A percentile compares a stretch with the other conserved stretches of the same genome.
Conservation (phyloP, 2,329 filamentous ascomycete genomes). For the Talaromyces atroroseus region DNA sequence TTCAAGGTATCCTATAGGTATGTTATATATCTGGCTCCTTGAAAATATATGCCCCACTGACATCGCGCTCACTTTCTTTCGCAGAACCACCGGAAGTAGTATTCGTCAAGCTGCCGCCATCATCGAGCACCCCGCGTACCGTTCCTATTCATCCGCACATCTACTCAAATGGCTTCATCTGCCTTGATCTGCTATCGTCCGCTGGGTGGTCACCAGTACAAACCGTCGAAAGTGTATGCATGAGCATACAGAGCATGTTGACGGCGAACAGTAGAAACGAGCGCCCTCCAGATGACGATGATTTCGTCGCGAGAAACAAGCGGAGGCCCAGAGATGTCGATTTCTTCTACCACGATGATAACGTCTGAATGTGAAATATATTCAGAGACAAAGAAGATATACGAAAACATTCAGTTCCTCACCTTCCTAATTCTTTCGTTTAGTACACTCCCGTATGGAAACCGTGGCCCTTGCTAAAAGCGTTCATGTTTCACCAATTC, state of each 20-base stretch:
- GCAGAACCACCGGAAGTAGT: conserved; percentile 91
- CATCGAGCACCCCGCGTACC: conserved; percentile 41
- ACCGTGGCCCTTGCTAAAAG: too few relatives aligned
- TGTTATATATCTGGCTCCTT: conserved; percentile 14
- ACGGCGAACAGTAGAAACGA: conserved; percentile 92
- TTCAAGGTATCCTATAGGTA: conserved; percentile 83
- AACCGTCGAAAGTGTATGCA: conserved; percentile 93
- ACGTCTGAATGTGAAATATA: conserved; percentile 47
- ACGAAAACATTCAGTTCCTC: neutral
- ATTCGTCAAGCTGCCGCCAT: conserved; percentile 59
- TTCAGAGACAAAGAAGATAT: neutral
- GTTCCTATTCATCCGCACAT: conserved; percentile 97
- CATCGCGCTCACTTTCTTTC: neutral
- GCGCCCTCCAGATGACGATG: conserved; percentile 80
- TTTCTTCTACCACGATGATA: conserved; percentile 91
- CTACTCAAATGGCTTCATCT: conserved; percentile 98
- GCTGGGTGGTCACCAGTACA: conserved; percentile 96
- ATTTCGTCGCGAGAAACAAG: conserved; percentile 77
- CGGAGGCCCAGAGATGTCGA: conserved; percentile 80
- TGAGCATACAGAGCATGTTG: conserved; percentile 97
- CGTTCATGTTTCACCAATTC: too few relatives aligned
- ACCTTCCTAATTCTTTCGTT: neutral
- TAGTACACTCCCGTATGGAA: neutral
- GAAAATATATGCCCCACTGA: neutral
- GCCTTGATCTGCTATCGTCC: conserved; percentile 80